Conservation (phyloP, 495 filamentous ascomycete genomes). For the Neurospora sp. region DNA sequence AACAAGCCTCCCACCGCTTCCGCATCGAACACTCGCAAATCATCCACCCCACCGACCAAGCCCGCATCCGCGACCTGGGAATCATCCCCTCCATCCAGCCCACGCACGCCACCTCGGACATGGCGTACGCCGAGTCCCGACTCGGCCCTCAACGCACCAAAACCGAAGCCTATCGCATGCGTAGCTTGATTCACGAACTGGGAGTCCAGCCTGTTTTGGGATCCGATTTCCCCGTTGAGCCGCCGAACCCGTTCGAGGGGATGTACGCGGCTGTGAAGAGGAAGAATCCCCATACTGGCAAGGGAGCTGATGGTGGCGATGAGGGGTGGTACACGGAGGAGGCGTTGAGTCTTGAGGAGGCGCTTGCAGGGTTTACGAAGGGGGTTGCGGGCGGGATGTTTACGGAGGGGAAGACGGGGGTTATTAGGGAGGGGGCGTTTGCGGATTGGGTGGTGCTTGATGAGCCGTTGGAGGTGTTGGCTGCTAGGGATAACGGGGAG, state of each 20-base stretch:
- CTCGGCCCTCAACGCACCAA: conserved; percentile 40
- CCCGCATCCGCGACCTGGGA: conserved; percentile 38
- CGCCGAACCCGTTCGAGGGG: conserved; percentile 47
- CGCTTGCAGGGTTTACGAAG: conserved; percentile 46
- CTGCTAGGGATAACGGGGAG: conserved; percentile 22
- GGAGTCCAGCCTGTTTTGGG: conserved; percentile 40
- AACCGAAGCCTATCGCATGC: conserved; percentile 49
- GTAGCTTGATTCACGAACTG: conserved; percentile 27
- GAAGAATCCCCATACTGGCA: conserved; percentile 39
- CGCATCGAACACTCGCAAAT: conserved; percentile 59
- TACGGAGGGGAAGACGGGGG: conserved; percentile 40
- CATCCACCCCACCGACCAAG: conserved; percentile 50
- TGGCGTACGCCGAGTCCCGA: conserved; percentile 45
- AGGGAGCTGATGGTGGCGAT: conserved; percentile 29
- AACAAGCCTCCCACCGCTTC: conserved; percentile 35
- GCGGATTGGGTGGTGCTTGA: conserved; percentile 57
- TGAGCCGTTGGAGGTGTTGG: conserved; percentile 22
- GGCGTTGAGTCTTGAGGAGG: conserved; percentile 40
- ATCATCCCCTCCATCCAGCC: conserved; percentile 59
- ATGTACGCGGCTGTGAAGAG: conserved; percentile 53
- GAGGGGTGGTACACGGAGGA: conserved; percentile 45
- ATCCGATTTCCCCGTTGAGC: conserved; percentile 57
- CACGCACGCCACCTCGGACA: conserved; percentile 56
- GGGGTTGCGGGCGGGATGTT: conserved; percentile 36
- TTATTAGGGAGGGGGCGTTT: conserved; percentile 40